These are phyloP conservation scores for Saturnispora sanitii DNA, from an alignment of 805 yeast genomes.

Conservation along the genomic window DNA sequence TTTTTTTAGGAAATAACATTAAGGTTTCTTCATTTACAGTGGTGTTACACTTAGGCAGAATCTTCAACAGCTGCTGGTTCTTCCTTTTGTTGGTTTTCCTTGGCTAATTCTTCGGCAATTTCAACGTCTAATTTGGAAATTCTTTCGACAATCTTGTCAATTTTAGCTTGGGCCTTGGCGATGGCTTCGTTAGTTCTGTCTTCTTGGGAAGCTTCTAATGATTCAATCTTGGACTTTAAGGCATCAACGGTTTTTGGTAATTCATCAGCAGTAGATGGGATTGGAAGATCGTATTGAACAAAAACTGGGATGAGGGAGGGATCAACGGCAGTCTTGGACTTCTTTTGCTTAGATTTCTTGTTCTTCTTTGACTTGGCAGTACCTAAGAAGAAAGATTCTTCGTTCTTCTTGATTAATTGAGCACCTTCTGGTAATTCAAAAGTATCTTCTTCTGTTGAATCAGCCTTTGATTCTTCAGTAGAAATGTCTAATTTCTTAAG, in stretches of 20 bases:
- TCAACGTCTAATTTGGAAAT: slow-evolving; percentile 22
- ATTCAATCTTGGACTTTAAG: slow-evolving; percentile 62
- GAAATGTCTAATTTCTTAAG: slow-evolving; percentile 70
- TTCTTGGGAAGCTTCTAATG: slow-evolving; percentile 64
- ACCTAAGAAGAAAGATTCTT: slow-evolving; percentile 47
- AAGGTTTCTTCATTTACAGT: too few species aligned
- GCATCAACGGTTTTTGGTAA: slow-evolving; percentile 53
- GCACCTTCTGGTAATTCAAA: slow-evolving; percentile 46
- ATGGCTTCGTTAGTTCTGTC: slow-evolving; percentile 70
- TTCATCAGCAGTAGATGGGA: slow-evolving; percentile 72
- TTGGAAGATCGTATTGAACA: slow-evolving; percentile 61
- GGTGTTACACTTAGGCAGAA: too few species aligned
- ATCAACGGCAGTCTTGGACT: slow-evolving; percentile 51
- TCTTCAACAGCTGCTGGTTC: slow-evolving; percentile 11
- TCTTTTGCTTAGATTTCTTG: slow-evolving; percentile 32
- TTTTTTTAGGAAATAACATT: neutral
- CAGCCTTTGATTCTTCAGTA: slow-evolving; percentile 23
- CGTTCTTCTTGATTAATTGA: slow-evolving; percentile 48
- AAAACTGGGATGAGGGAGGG: slow-evolving; percentile 71
- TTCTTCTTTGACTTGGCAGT: slow-evolving; percentile 37
- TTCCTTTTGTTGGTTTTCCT: slow-evolving; percentile 20
- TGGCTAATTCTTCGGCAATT: slow-evolving; percentile 23
- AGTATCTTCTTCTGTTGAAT: slow-evolving; percentile 40
- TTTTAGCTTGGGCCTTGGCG: slow-evolving; percentile 66
- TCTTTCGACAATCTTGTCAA: slow-evolving; percentile 54